Conservation (phyloP, 2,329 filamentous ascomycete species). For the Neofusicoccum sp. region DNA sequence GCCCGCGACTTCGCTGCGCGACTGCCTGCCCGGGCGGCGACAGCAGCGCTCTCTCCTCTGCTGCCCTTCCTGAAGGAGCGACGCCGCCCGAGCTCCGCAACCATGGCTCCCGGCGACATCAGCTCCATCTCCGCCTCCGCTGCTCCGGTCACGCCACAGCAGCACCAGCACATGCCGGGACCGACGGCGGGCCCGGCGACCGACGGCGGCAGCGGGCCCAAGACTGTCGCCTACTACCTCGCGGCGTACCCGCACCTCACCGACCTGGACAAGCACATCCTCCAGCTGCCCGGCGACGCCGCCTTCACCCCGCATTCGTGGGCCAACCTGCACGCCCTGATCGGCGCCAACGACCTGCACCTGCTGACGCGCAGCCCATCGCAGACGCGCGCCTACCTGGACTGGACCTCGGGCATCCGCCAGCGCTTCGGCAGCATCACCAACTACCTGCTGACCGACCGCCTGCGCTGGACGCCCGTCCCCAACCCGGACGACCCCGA, state of each 20-base stretch:
- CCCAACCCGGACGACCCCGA: neutral
- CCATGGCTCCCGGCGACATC: conserved; percentile 4
- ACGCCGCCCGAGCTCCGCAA: neutral
- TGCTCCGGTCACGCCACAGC: conserved; percentile 4
- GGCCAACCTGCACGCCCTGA: conserved; percentile 31
- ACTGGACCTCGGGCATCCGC: conserved; percentile 57
- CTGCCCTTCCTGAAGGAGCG: neutral
- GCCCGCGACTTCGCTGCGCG: neutral
- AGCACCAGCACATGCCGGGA: neutral
- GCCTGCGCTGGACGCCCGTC: conserved; percentile 51
- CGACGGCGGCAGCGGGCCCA: neutral
- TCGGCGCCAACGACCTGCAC: conserved; percentile 52
- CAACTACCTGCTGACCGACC: conserved; percentile 55
- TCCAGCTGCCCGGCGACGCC: conserved; percentile 19
- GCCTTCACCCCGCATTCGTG: conserved; percentile 36
- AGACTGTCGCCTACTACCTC: conserved; percentile 22
- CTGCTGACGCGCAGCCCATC: conserved; percentile 59
- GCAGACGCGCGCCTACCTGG: conserved; percentile 58
- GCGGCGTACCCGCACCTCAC: conserved; percentile 32
- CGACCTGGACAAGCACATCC: conserved; percentile 32
- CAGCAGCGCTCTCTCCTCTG: neutral
- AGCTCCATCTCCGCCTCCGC: neutral
- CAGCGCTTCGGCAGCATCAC: conserved; percentile 56
- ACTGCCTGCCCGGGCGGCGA: too few species aligned
- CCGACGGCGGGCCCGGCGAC: neutral